Conservation (phyloP, 371 early-diverging fungal genomes). For the Mucor indicus region DNA sequence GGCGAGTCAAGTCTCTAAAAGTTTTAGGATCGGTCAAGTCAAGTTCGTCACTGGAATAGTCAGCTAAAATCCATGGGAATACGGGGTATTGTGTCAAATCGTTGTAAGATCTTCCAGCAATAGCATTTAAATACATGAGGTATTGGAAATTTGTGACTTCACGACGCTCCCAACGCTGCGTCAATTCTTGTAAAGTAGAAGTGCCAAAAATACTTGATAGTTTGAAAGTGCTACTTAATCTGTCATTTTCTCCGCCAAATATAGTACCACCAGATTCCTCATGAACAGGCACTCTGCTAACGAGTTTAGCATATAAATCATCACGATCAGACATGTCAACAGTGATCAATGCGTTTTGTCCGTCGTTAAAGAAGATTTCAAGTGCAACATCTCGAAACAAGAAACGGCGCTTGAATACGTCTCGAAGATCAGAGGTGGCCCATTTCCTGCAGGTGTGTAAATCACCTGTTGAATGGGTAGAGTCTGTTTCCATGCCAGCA, state of each 20-base stretch:
- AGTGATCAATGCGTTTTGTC: constrained; percentile 71
- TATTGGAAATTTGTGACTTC: constrained; percentile 89
- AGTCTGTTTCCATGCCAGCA: constrained; percentile 52
- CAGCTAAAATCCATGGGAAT: constrained; percentile 75
- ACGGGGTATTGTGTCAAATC: constrained; percentile 72
- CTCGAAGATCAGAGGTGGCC: constrained; percentile 66
- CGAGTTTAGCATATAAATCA: constrained; percentile 63
- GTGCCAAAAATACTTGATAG: constrained; percentile 62
- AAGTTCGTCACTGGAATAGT: constrained; percentile 65
- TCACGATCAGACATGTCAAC: constrained; percentile 66
- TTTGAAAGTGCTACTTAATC: constrained; percentile 45
- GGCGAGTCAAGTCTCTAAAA: constrained; percentile 82
- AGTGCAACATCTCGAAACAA: constrained; percentile 73
- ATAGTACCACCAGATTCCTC: constrained; percentile 44
- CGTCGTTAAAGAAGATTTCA: constrained; percentile 77
- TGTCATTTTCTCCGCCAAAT: constrained; percentile 42
- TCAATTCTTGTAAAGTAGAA: constrained; percentile 65
- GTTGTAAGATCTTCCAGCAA: constrained; percentile 75
- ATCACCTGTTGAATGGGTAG: constrained; percentile 45
- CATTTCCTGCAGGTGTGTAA: constrained; percentile 62
- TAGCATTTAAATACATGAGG: constrained; percentile 82
- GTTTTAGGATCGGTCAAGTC: constrained; percentile 68
- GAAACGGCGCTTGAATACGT: constrained; percentile 72
- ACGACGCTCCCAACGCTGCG: constrained; percentile 69
- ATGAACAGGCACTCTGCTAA: constrained; percentile 51